Percentiles rank a stretch among this genome's conserved stretches.
Evolutionary conservation across 176 grass and related monocot species (phyloP).

Genomic region (Oryza meridionalis): DNA sequence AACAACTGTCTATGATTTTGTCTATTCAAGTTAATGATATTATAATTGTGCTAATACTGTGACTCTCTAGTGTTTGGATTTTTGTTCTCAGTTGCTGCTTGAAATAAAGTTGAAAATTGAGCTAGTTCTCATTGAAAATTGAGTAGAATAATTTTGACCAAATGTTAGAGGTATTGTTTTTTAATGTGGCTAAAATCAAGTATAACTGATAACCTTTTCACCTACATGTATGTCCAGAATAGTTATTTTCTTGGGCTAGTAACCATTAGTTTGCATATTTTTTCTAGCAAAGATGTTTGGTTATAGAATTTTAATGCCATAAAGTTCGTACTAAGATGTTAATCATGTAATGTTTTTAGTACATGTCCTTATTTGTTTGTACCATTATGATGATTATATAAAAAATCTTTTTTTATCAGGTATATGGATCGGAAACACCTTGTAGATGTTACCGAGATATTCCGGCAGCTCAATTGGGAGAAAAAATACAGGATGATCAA

Average conservation of each 20-base stretch:
- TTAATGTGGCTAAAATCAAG: not conserved
- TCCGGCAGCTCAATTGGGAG: constrained; percentile 65
- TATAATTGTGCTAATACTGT: not conserved
- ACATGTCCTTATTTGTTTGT: not conserved
- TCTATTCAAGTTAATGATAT: not conserved
- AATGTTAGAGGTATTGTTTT: not conserved
- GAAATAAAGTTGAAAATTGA: not conserved
- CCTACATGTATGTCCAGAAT: not conserved
- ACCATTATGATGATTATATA: not conserved
- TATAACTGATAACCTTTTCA: not conserved
- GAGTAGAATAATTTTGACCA: not conserved
- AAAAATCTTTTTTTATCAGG: constrained; percentile 43
- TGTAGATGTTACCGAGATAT: constrained; percentile 97
- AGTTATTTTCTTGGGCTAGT: not conserved
- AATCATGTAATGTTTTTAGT: not conserved
- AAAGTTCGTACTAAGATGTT: not conserved
- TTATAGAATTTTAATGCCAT: constrained; percentile 10
- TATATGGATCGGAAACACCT: constrained; percentile 78
- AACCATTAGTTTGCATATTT: not conserved
- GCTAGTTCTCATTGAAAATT: not conserved
- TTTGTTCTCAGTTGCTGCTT: not conserved
- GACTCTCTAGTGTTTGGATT: not conserved
- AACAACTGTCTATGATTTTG: not conserved
- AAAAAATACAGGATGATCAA: constrained; percentile 96
- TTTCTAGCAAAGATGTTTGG: not conserved